Conservation (phyloP, 257 asterid species). For the Nicotiana paniculata region DNA sequence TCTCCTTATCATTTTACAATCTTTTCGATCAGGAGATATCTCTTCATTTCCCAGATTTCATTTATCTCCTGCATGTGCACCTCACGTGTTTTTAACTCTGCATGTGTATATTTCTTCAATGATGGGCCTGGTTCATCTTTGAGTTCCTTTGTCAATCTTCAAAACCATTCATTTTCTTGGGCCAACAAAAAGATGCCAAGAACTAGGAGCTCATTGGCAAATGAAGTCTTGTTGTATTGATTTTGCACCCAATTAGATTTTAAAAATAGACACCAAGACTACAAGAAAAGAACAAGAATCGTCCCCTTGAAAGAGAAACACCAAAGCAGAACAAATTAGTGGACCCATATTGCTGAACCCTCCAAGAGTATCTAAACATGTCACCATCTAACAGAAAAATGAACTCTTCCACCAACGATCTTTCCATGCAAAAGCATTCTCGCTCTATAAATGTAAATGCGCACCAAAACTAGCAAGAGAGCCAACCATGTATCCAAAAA, state of each 20-base stretch:
- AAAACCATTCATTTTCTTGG: too few relatives aligned
- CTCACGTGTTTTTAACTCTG: too few relatives aligned
- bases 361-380: slow-evolving; percentile 26
- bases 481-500: slow-evolving; percentile 51
- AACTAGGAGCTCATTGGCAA: not conserved
- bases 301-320: slow-evolving; percentile 14
- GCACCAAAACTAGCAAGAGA: slow-evolving; percentile 49
- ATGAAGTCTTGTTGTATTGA: not conserved
- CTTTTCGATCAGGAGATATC: too few relatives aligned
- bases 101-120: too few relatives aligned
- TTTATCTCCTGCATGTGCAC: too few relatives aligned
- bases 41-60: too few relatives aligned
- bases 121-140: too few relatives aligned
- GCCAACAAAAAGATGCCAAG: not conserved
- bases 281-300: slow-evolving; percentile 20
- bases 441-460: slow-evolving; percentile 28
- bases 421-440: slow-evolving; percentile 30
- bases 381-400: slow-evolving; percentile 18
- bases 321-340: slow-evolving; percentile 22
- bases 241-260: not conserved
- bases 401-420: slow-evolving; percentile 30
- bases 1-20: too few relatives aligned
- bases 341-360: slow-evolving; percentile 27
- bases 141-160: too few relatives aligned
- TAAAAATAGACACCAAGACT: slow-evolving; percentile 2